Evolutionary conservation across 73 alveolate species (phyloP), one percentile per base, ranked within the genome.

Genomic region (Strombidium stylifer): DNA sequence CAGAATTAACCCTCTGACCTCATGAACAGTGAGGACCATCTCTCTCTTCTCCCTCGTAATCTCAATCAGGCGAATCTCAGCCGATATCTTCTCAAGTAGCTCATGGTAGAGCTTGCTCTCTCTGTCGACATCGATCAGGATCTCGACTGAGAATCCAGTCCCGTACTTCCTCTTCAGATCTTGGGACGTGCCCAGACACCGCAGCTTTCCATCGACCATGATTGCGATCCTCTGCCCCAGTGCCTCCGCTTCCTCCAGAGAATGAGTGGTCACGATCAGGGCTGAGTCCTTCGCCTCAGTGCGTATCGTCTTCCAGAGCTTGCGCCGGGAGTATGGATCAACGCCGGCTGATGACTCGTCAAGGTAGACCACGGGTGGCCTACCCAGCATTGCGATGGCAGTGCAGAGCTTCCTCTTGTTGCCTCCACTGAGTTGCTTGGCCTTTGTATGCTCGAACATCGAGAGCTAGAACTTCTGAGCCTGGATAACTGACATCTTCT

Each of bases 291-390:
- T n/a, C n/a, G n/a, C n/a, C n/a, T n/a, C n/a, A n/a, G n/a, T n/a
- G n/a, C n/a, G 75, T 93, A 90, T 51, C 93, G 93, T 36, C 99
- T 98, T n/a, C 99, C 99, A 18, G n/a, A n/a, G n/a, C n/a, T n/a
- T n/a, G n/a, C n/a, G n/a, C 73, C 96, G 58, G 25, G 96, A 57
- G 49, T 79, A 84, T 8, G 99, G 99, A 57, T 94, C 98, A 16
- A 94, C 85, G 28, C 98, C 99, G 18, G 98, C 86, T 32, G 98
- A 84, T 0, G 98, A 98, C 52, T 96, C 99, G 71, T 94, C 99
- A 32, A 96, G 89, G 52, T 94, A 69, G 15, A 89, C 74, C 11
- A 93, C 28, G 30, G 86, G 86, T n/a, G 99, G 99, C 11, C 80
- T 82, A 6, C 98, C 98, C 74, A 96, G 94, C 64, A 95, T 61